phyloP scores from a whole-genome alignment of 106 monocot genomes.

The Dactylorhiza incarnata region DNA sequence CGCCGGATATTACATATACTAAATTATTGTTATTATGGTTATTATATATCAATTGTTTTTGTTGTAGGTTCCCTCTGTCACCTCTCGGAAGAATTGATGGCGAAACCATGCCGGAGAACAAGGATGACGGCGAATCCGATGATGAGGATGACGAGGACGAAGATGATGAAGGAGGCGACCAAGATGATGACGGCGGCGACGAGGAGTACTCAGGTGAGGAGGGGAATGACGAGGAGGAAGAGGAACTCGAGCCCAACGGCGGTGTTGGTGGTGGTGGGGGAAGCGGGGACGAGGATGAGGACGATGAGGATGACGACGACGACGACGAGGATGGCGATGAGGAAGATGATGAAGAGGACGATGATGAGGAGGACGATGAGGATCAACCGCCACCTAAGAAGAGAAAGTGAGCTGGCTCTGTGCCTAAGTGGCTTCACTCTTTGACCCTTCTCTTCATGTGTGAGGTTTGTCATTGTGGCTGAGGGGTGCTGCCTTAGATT shows the following conservation, averaged over 20 bases:
- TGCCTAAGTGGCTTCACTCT: neutral
- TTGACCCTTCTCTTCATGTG: neutral
- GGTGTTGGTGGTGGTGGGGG: neutral
- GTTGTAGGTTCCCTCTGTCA: conserved; percentile 5
- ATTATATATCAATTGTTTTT: neutral
- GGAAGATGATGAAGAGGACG: conserved; percentile 3
- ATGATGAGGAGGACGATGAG: conserved; percentile 3
- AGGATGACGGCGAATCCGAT: conserved; percentile 10
- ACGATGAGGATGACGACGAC: conserved; percentile 2
- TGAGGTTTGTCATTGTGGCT: conserved; percentile 7
- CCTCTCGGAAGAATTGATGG: neutral
- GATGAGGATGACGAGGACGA: conserved; percentile 6
- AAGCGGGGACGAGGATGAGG: neutral
- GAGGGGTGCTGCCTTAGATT: neutral
- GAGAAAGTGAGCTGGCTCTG: conserved; percentile 1
- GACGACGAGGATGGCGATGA: conserved; percentile 4
- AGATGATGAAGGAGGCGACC: neutral
- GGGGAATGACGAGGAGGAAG: conserved; percentile 5
- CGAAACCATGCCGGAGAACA: conserved; percentile 1
- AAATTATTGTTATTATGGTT: too few relatives aligned
- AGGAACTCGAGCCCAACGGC: conserved; percentile 4
- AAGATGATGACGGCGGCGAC: conserved; percentile 8
- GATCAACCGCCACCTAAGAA: conserved; percentile 10
- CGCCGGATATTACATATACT: too few relatives aligned
- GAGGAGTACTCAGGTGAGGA: conserved; percentile 7